phyloP scores from a whole-genome alignment of 1,284 basidiomycete genomes.

The Spongispora temasekensis region DNA sequence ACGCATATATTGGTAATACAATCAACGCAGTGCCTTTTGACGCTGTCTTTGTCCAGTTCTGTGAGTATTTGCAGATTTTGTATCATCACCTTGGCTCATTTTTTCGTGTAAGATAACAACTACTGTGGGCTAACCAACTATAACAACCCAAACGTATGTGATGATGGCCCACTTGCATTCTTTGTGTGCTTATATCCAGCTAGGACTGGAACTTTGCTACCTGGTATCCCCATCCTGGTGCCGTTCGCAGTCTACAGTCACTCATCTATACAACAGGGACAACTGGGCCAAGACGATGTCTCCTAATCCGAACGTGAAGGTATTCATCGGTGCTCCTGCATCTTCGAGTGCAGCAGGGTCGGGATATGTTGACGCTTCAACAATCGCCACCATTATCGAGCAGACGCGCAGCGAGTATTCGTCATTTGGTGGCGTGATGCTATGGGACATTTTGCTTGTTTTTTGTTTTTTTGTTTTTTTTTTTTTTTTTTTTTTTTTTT shows the following conservation, averaged over 20 bases:
- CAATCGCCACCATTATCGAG: conserved; percentile 47
- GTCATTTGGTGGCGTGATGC: conserved; percentile 71
- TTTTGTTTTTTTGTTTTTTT: conserved; percentile 4
- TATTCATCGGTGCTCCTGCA: conserved; percentile 65
- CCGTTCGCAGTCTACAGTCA: not conserved
- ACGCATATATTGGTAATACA: conserved; percentile 55
- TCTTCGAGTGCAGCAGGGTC: conserved; percentile 48
- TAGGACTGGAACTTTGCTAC: conserved; percentile 55
- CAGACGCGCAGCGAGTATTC: conserved; percentile 51
- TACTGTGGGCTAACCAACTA: conserved; percentile 53
- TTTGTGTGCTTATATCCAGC: not conserved
- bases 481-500: too few species aligned
- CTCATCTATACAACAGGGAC: conserved; percentile 44
- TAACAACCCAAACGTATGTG: conserved; percentile 44
- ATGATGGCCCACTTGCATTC: not conserved
- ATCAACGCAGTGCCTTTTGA: conserved; percentile 60
- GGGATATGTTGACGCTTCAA: conserved; percentile 53
- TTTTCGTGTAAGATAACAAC: conserved; percentile 50
- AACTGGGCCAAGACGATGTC: conserved; percentile 63
- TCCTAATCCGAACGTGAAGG: conserved; percentile 59
- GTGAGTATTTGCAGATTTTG: too few species aligned
- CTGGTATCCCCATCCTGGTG: conserved; percentile 41
- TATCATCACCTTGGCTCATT: conserved; percentile 1
- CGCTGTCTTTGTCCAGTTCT: conserved; percentile 65
- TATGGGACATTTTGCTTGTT: conserved; percentile 67